These are phyloP conservation scores for Fraxinus anomala DNA, from an alignment of 257 asterid species.

Conservation along the genomic window DNA sequence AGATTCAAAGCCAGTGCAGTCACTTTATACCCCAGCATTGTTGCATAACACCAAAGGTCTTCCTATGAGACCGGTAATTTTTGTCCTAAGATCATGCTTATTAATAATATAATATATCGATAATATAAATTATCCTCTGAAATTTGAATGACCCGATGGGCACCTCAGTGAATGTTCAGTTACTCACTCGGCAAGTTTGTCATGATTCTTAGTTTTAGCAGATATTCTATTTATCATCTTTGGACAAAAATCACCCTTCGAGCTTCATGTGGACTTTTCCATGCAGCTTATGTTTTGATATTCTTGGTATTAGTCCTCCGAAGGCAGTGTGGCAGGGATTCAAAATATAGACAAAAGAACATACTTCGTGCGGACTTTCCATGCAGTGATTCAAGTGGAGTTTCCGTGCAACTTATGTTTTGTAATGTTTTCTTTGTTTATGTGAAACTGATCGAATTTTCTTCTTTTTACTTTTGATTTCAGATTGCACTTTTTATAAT, in stretches of 20 bases:
- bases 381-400: too few species aligned
- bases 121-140: neutral
- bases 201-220: neutral
- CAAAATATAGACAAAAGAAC: too few species aligned
- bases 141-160: neutral
- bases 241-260: neutral
- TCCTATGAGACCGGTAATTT: conserved; percentile 81
- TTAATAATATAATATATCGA: neutral
- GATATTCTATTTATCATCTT: neutral
- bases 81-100: conserved; percentile 12
- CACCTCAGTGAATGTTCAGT: neutral
- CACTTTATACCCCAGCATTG: conserved; percentile 57
- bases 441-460: too few species aligned
- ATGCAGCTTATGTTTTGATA: too few species aligned
- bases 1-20: conserved; percentile 50
- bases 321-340: too few species aligned
- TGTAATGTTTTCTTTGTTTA: too few species aligned
- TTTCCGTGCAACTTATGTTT: too few species aligned
- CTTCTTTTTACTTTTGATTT: too few species aligned
- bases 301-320: too few species aligned
- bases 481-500: too few species aligned
- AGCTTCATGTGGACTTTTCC: too few species aligned
- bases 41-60: conserved; percentile 88
- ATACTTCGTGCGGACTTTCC: too few species aligned
- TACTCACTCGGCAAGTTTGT: neutral